Base-by-base conservation (phyloP, 2,329 filamentous ascomycete species). In the Cordyceps javanica region DNA sequence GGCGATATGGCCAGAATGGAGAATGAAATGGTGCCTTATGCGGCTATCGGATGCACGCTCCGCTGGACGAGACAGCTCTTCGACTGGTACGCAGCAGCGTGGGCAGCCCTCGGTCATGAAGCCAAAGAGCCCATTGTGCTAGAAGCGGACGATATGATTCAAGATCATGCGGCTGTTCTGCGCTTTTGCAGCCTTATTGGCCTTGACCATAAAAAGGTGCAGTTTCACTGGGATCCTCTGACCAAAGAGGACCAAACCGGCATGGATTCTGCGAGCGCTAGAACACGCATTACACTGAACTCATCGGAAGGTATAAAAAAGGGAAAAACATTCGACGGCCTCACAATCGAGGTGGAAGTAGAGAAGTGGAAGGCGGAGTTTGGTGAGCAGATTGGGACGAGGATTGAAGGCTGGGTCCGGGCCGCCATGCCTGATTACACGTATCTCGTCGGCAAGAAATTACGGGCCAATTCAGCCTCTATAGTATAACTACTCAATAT, bases 281-380 rank as follows among this genome's bases (percentile, higher is more conserved):
- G 32, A 11, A 52, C 50, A 26, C 26, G 36, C 36, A 6, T 7
- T 26, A 56, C 54, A 5, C 26, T 56, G 25, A 2, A 46, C 6
- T 21, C 42, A 14, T 56, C 54, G 5, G 30, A n/a, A n/a, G 45
- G 45, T 6, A 41, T 56, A 11, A 5, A 30, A 13, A 41, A 34
- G 8, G 45, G 41, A n/a, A 63, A 63, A 41, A 23, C 58, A 6
- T 59, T 57, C 13, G 59, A 58, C 0, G 23, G 60, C 5, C 36
- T 62, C n/a, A 54, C 58, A 6, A 60, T 62, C 10, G 55, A 57
- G 26, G 41, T 19, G 5, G 55, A 61, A 58, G 60, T 45, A 5
- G 32, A 50, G 25, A 59, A 60, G 54, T 62, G 61, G 61, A 55
- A 49, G 48, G 46, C 14, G 10, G 60, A 61, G 41, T 60, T 61